These are phyloP conservation scores for Epichloe gansuensis DNA, from an alignment of 2,329 filamentous ascomycete species.

Conservation along the genomic window DNA sequence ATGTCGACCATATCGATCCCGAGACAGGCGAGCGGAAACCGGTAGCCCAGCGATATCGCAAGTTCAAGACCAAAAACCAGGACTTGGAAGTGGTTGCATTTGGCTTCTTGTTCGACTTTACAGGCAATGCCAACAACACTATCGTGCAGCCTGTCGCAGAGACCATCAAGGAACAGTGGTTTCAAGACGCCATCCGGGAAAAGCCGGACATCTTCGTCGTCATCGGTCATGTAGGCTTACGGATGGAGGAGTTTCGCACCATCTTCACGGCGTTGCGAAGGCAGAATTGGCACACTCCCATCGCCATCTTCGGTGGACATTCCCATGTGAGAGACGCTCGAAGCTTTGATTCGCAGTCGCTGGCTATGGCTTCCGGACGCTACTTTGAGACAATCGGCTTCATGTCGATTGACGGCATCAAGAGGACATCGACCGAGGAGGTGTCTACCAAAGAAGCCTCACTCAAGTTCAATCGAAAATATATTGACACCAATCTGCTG, in stretches of 20 bases:
- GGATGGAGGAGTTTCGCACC: constrained; percentile 64
- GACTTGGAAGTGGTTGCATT: constrained; percentile 76
- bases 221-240: constrained; percentile 71
- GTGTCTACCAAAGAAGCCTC: constrained; percentile 21
- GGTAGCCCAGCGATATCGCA: constrained; percentile 71
- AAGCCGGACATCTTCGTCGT: constrained; percentile 82
- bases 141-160: constrained; percentile 69
- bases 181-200: constrained; percentile 71
- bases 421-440: constrained; percentile 16
- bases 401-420: constrained; percentile 66
- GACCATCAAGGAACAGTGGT: constrained; percentile 77
- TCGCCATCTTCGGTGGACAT: constrained; percentile 87
- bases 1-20: constrained; percentile 75
- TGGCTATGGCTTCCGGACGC: constrained; percentile 73
- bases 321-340: constrained; percentile 78
- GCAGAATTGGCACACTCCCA: constrained; percentile 67
- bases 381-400: constrained; percentile 96
- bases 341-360: constrained; percentile 64
- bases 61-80: constrained; percentile 84
- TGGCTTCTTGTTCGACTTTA: constrained; percentile 93
- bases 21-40: constrained; percentile 59
- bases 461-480: constrained; percentile 60
- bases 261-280: constrained; percentile 70
- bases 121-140: constrained; percentile 81
- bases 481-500: constrained; percentile 88